Conservation (phyloP, 176 grass and related monocot species). For the Oryza nivara region DNA sequence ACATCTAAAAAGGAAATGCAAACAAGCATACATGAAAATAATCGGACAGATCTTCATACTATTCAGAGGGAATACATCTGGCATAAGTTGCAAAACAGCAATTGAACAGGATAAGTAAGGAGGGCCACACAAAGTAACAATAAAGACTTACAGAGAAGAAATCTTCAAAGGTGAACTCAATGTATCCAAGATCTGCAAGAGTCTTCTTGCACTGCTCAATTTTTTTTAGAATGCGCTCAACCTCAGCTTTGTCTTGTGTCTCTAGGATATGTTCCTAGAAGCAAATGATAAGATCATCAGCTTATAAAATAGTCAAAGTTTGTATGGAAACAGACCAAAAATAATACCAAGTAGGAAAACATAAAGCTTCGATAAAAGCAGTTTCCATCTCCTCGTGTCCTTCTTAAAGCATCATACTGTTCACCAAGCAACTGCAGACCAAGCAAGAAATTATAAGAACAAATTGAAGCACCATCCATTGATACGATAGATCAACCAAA, state of each 20-base stretch:
- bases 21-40: not conserved
- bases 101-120: not conserved
- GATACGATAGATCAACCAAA: not conserved
- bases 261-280: conserved; percentile 91
- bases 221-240: conserved; percentile 75
- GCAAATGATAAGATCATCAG: conserved; percentile 21
- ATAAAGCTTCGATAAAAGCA: conserved; percentile 99
- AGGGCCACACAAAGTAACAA: conserved; percentile 6
- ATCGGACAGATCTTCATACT: conserved; percentile 5
- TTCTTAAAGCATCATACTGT: conserved; percentile 91
- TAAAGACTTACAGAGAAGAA: conserved; percentile 84
- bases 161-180: conserved; percentile 96
- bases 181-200: conserved; percentile 77
- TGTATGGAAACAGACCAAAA: conserved; percentile 6
- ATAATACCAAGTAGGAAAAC: conserved; percentile 94
- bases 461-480: conserved; percentile 35
- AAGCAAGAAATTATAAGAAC: conserved; percentile 45
- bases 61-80: not conserved
- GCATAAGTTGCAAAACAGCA: not conserved
- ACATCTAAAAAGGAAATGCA: conserved; percentile 21
- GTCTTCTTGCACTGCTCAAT: conserved; percentile 79
- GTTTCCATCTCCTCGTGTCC: conserved; percentile 95
- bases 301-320: conserved; percentile 9
- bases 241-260: conserved; percentile 83
- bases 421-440: conserved; percentile 78